These are phyloP conservation scores for Pichia sp. DNA, from an alignment of 1,139 yeast genomes.

Conservation along the genomic window DNA sequence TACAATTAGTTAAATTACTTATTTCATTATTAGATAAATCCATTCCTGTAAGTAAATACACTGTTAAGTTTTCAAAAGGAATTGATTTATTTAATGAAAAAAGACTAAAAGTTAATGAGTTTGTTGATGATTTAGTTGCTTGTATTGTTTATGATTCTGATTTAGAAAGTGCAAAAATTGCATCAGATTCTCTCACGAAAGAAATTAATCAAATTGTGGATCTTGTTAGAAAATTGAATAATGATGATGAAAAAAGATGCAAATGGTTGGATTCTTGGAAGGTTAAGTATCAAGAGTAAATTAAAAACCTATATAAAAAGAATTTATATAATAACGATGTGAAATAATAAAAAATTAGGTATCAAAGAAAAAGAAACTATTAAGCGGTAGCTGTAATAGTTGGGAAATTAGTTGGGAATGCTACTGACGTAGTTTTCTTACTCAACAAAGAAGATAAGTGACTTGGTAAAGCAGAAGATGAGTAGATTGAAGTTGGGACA, in stretches of 20 bases:
- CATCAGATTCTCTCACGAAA: slow-evolving; percentile 29
- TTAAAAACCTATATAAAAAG: neutral
- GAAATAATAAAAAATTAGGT: slow-evolving; percentile 1
- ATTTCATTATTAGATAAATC: slow-evolving; percentile 52
- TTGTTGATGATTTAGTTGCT: slow-evolving; percentile 43
- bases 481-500: slow-evolving; percentile 17
- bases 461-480: slow-evolving; percentile 16
- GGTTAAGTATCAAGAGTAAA: slow-evolving; percentile 32
- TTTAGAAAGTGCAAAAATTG: slow-evolving; percentile 32
- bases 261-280: slow-evolving; percentile 52
- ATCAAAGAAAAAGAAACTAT: neutral
- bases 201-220: slow-evolving; percentile 33
- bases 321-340: neutral
- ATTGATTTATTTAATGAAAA: slow-evolving; percentile 34
- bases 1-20: slow-evolving; percentile 50
- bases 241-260: slow-evolving; percentile 36
- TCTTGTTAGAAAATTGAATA: slow-evolving; percentile 37
- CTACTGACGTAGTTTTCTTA: slow-evolving; percentile 7
- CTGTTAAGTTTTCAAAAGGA: slow-evolving; percentile 27
- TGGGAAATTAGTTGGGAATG: slow-evolving; percentile 14
- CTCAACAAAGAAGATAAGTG: slow-evolving; percentile 13
- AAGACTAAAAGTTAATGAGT: slow-evolving; percentile 33
- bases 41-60: slow-evolving; percentile 34
- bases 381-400: neutral
- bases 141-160: slow-evolving; percentile 42